Percentiles rank a stretch among this genome's conserved stretches.
phyloP scores from a whole-genome alignment of 148 eudicot species.

The Arbutus unedo region DNA sequence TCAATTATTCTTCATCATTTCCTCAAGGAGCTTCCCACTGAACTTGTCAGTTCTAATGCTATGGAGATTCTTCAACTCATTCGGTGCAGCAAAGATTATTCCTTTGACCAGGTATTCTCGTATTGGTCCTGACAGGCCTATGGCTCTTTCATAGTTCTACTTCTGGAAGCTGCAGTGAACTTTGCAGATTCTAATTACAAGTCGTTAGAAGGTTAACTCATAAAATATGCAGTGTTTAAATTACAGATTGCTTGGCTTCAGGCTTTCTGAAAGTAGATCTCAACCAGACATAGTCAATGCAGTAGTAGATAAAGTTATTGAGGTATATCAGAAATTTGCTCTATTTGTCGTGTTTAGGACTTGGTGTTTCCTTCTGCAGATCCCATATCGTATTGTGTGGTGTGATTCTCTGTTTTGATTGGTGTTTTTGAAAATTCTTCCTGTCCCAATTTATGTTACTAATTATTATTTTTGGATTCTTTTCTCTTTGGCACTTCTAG shows the following conservation, averaged over 20 bases:
- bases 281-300: conserved; percentile 26
- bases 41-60: conserved; percentile 42
- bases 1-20: conserved; percentile 67
- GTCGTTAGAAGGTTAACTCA: conserved; percentile 21
- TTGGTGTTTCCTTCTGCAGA: not conserved
- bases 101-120: conserved; percentile 58
- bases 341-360: not conserved
- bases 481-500: not conserved
- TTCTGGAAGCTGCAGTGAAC: conserved; percentile 14
- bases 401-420: not conserved
- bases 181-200: not conserved
- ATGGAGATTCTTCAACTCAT: conserved; percentile 53
- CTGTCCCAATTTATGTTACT: not conserved
- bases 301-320: conserved; percentile 48
- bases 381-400: not conserved
- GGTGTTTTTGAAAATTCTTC: conserved; percentile 2
- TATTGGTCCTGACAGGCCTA: conserved; percentile 1
- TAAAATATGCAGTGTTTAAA: conserved; percentile 54
- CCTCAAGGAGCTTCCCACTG: conserved; percentile 66
- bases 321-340: conserved; percentile 36
- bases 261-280: conserved; percentile 57
- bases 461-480: not conserved
- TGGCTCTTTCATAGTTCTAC: conserved; percentile 12
- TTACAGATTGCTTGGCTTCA: conserved; percentile 75
- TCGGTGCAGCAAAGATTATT: conserved; percentile 44